A percentile compares a stretch with the other conserved stretches of the same genome.
Evolutionary conservation across 768 basidiomycete genomes (phyloP).

Genomic region (Agaricus blazei): DNA sequence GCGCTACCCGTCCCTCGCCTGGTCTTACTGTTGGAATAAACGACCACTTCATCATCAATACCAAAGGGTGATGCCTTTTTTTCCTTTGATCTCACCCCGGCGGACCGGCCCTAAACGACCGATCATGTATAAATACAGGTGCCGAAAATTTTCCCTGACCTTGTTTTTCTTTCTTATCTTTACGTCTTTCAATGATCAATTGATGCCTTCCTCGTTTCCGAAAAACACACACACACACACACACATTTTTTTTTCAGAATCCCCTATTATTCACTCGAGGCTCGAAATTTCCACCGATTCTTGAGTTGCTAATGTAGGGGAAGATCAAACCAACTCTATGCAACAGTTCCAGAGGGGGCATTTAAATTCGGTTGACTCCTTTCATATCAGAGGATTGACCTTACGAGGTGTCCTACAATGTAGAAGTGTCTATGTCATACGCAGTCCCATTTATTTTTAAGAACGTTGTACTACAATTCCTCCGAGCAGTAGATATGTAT

Average conservation of each 20-base stretch:
- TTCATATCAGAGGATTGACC: constrained; percentile 33
- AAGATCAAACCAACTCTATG: constrained; percentile 25
- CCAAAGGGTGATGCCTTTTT: neutral
- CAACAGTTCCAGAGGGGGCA: constrained; percentile 24
- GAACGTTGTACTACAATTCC: neutral
- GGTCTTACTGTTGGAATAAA: too few relatives aligned
- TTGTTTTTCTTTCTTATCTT: neutral
- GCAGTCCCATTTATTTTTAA: neutral
- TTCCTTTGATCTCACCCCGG: neutral
- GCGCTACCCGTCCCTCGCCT: too few relatives aligned
- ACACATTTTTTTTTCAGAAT: neutral
- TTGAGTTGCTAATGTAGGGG: constrained; percentile 51
- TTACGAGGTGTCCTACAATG: constrained; percentile 62
- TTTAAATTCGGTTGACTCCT: constrained; percentile 53
- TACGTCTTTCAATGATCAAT: neutral
- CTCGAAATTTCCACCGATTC: constrained; percentile 37
- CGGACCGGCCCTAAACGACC: constrained; percentile 1
- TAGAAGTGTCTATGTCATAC: neutral
- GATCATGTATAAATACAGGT: neutral
- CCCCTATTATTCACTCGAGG: constrained; percentile 42
- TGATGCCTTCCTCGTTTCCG: neutral
- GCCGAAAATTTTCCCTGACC: neutral
- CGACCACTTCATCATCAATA: too few relatives aligned
- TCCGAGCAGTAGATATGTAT: neutral
- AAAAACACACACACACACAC: neutral